Evolutionary conservation across 2,329 filamentous ascomycete genomes (phyloP).

Genomic region (Fusarium penzigii): DNA sequence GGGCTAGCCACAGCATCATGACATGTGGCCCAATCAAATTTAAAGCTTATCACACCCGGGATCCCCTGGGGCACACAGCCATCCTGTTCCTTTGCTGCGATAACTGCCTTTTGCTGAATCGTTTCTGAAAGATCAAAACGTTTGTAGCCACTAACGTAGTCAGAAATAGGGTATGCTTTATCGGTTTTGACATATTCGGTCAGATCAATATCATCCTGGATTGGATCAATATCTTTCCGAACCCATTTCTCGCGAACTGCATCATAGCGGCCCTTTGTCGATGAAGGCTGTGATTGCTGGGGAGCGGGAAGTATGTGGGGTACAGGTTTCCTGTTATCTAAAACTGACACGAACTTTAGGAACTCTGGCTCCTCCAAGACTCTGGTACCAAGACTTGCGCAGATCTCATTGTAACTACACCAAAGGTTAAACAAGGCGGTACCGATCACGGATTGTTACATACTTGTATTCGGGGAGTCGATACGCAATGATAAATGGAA

Average conservation of each 20-base stretch:
- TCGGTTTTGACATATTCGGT: constrained; percentile 1
- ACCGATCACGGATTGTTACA: no score
- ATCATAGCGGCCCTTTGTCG: background rate
- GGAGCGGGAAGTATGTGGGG: background rate
- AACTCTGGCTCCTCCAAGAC: background rate
- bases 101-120: no score
- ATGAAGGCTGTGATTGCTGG: background rate
- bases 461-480: background rate
- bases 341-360: constrained; percentile 1
- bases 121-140: background rate
- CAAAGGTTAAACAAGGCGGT: no score
- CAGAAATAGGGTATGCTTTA: background rate
- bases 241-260: background rate
- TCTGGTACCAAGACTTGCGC: background rate
- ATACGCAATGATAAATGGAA: constrained; percentile 2
- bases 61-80: background rate
- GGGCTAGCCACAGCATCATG: background rate
- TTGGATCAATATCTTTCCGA: background rate
- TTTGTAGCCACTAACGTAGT: background rate
- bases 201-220: background rate
- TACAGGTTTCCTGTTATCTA: background rate
- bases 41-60: background rate
- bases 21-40: background rate
- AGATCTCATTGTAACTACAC: no score
- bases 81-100: background rate